Evolutionary conservation across 2,329 filamentous ascomycete genomes (phyloP).

Genomic region (Metarhizium sp.): DNA sequence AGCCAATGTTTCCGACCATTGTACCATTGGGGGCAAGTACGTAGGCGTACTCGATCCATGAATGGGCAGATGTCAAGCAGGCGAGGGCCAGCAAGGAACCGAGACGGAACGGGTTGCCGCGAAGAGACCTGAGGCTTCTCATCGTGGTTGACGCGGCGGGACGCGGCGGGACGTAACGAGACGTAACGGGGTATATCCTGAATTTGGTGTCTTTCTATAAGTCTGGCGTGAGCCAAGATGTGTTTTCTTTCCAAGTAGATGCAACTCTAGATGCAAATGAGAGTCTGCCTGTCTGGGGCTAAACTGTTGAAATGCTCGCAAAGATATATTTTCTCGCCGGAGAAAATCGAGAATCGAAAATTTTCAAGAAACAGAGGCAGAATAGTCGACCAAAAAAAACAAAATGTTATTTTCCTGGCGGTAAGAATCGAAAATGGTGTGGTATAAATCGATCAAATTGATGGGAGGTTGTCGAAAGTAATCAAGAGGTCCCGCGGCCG

Average conservation of each 20-base stretch:
- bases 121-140: background rate
- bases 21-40: constrained; percentile 65
- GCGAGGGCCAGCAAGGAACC: constrained; percentile 20
- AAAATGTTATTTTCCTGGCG: background rate
- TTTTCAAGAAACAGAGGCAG: background rate
- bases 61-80: constrained; percentile 46
- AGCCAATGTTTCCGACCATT: constrained; percentile 63
- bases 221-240: background rate
- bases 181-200: constrained; percentile 5
- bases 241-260: background rate
- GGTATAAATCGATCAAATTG: background rate
- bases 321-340: background rate
- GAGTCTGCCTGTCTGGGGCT: background rate
- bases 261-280: background rate
- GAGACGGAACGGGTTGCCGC: constrained; percentile 7
- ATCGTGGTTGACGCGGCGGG: background rate
- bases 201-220: background rate
- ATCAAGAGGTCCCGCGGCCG: too few species aligned
- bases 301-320: background rate
- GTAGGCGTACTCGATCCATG: constrained; percentile 72
- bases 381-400: background rate
- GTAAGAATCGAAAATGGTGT: background rate
- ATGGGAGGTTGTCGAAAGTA: background rate
- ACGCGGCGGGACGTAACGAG: too few species aligned
- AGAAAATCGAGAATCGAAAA: background rate